Percentiles rank a stretch among this genome's conserved stretches.
phyloP scores from a whole-genome alignment of 2,329 filamentous ascomycete genomes.

The Trichoderma sp. region DNA sequence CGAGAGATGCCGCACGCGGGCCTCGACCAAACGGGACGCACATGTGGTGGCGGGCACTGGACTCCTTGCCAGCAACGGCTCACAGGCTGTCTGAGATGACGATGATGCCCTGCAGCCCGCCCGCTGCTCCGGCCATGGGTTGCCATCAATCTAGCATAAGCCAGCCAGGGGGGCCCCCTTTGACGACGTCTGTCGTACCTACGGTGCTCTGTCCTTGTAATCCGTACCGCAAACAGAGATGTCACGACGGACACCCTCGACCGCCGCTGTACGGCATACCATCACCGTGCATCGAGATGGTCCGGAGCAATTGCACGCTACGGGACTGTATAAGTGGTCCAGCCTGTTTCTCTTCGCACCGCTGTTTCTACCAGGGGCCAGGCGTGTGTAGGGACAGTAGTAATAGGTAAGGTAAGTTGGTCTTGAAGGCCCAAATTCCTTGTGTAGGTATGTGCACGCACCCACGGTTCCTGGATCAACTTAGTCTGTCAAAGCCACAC shows the following conservation, averaged over 20 bases:
- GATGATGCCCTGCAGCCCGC: background rate
- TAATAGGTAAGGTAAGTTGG: background rate
- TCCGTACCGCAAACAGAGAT: too few species aligned
- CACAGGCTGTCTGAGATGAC: background rate
- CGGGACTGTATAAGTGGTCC: too few species aligned
- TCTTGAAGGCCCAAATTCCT: too few species aligned
- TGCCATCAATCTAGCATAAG: slow-evolving; percentile 9
- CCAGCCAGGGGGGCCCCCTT: background rate
- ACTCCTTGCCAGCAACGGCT: too few species aligned
- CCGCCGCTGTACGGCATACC: background rate
- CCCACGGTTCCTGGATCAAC: slow-evolving; percentile 14
- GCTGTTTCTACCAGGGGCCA: background rate
- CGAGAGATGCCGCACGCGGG: too few species aligned
- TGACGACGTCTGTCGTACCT: background rate
- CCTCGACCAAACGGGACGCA: background rate
- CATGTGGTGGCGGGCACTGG: too few species aligned
- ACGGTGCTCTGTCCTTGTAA: too few species aligned
- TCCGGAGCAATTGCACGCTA: too few species aligned
- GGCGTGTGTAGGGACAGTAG: background rate
- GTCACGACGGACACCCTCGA: too few species aligned
- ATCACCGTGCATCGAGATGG: background rate
- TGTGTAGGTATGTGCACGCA: background rate
- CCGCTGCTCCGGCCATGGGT: background rate
- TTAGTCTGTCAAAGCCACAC: background rate
- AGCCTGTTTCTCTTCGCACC: background rate